These are phyloP conservation scores for Gyromitra esculenta DNA, from an alignment of 2,329 filamentous ascomycete genomes.

Conservation along the genomic window DNA sequence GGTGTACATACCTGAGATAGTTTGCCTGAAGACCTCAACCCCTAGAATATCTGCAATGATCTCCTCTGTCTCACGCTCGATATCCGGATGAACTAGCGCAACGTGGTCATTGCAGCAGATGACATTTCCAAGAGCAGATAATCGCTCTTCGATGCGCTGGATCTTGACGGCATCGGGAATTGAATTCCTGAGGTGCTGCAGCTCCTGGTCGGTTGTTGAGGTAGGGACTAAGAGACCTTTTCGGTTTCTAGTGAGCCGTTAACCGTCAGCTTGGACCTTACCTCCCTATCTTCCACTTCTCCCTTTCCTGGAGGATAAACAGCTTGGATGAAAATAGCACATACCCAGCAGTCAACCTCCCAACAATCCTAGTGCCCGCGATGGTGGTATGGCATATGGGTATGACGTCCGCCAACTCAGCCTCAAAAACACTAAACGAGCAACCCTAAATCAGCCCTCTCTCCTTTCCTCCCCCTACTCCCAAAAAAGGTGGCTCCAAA, in stretches of 20 bases:
- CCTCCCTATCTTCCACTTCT: background rate
- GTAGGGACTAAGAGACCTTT: slow-evolving; percentile 97
- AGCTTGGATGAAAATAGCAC: slow-evolving; percentile 56
- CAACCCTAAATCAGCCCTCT: slow-evolving; percentile 32
- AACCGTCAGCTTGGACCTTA: background rate
- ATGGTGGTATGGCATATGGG: slow-evolving; percentile 97
- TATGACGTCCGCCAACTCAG: slow-evolving; percentile 95
- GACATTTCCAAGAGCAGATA: slow-evolving; percentile 95
- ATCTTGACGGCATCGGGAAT: slow-evolving; percentile 92
- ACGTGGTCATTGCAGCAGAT: slow-evolving; percentile 98
- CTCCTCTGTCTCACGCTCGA: slow-evolving; percentile 98
- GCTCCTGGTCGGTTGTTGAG: slow-evolving; percentile 95
- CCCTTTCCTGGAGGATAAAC: background rate
- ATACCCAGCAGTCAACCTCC: slow-evolving; percentile 90
- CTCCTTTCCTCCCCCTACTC: slow-evolving; percentile 3
- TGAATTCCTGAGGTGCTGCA: slow-evolving; percentile 95
- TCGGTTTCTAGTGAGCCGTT: slow-evolving; percentile 74
- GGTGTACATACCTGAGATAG: slow-evolving; percentile 65
- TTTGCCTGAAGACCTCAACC: slow-evolving; percentile 91
- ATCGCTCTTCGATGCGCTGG: slow-evolving; percentile 94
- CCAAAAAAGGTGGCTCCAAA: slow-evolving; percentile 59
- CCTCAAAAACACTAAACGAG: slow-evolving; percentile 85
- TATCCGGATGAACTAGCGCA: slow-evolving; percentile 87
- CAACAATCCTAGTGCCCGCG: slow-evolving; percentile 94
- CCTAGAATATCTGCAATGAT: slow-evolving; percentile 94